Evolutionary conservation across 441 rosid species (phyloP).

Genomic region (Bruguiera hainesii): DNA sequence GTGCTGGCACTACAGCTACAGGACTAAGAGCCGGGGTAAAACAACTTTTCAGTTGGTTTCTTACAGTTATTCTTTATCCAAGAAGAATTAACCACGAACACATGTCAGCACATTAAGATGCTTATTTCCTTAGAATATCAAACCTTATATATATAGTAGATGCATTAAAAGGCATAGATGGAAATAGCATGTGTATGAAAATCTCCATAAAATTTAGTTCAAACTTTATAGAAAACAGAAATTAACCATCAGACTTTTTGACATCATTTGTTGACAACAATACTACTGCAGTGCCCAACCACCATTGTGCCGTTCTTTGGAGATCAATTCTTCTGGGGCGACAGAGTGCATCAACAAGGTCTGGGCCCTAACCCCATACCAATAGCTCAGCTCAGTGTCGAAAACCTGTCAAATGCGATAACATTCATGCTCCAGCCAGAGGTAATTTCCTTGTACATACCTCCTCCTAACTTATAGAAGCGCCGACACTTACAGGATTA

Average conservation of each 20-base stretch:
- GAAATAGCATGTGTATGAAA: not conserved
- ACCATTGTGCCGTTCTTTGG: conserved; percentile 97
- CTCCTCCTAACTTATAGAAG: conserved; percentile 6
- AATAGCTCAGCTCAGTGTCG: conserved; percentile 66
- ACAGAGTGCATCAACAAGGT: conserved; percentile 59
- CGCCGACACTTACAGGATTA: not conserved
- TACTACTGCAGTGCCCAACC: conserved; percentile 80
- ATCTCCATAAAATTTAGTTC: not conserved
- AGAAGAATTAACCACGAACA: no score
- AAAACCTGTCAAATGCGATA: conserved; percentile 76
- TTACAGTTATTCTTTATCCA: no score
- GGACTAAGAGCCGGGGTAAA: conserved; percentile 97
- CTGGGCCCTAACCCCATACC: conserved; percentile 91
- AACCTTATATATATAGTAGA: not conserved
- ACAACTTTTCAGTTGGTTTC: conserved; percentile 4
- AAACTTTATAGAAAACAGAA: not conserved
- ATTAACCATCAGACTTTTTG: not conserved
- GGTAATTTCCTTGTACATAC: conserved; percentile 40
- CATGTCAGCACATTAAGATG: no score
- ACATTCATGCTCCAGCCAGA: conserved; percentile 89
- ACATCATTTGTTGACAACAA: conserved; percentile 14
- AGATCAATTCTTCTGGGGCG: conserved; percentile 99
- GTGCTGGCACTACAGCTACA: conserved; percentile 98
- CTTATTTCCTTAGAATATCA: no score
- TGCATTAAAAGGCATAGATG: not conserved